Evolutionary conservation across 2,329 filamentous ascomycete genomes (phyloP), one percentile per base, ranked within the genome.

Genomic region (Hypoxylon sp.): DNA sequence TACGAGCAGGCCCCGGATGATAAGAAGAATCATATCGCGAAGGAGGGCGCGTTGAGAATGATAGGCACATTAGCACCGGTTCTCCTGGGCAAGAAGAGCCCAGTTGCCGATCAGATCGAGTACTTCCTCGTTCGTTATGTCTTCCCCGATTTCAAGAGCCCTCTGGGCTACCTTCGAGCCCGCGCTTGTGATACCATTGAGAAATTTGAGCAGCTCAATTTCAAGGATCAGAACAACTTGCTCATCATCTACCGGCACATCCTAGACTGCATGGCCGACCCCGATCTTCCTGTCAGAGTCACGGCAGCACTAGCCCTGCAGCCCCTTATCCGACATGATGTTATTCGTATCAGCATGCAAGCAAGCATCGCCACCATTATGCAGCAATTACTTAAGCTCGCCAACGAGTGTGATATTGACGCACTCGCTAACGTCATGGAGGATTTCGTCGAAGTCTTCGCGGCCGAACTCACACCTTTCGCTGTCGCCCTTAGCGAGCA

Each of bases 351-450:
- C 43, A 96, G 93, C 80, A 98, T 99, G 96, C 94, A 98, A 81
- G 90, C 94, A 76, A 98, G 94, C 79, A 99, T 99, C 72, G 94
- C 96, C 14, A 97, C 97, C 76, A 98, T 99, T 76, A 99, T 99
- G 96, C 97, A 98, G 82, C 95, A 99, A 81, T 87, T 99, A 13
- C 86, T 99, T 60, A 98, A 98, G 83, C 85, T 99, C 63, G 95
- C 96, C 28, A 99, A 99, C 77, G 96, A 99, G 81, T 96, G 97
- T 64, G 96, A 99, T 77, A 95, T 99, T 51, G 96, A 99, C 80
- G 94, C 96, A 4, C 85, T 99, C 43, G 95, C 96, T 21, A 98
- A 98, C 76, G 96, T 99, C 41, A 99, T 99, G 96, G 96, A 99
- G 81, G 96, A 99, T 77, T 99, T 99, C 77, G 96, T 99, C 49